A percentile compares a stretch with the other conserved stretches of the same genome.
Conservation (phyloP, 257 asterid species). For the Capsicum rhomboideum region DNA sequence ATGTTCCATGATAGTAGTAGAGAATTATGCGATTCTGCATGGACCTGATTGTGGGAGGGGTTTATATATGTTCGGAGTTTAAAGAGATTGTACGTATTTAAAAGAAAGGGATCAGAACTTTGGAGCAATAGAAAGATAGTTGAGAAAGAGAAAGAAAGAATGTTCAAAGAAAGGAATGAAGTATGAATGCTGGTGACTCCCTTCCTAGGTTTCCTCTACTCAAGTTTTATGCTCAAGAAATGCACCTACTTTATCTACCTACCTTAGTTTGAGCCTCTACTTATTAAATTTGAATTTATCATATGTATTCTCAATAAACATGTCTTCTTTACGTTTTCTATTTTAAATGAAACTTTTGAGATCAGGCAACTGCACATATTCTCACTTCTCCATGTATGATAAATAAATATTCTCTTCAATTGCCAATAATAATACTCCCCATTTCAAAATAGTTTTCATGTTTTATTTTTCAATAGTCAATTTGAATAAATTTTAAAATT, state of each 20-base stretch:
- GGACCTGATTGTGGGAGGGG: background rate
- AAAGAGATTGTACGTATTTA: background rate
- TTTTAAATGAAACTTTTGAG: no score
- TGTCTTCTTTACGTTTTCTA: no score
- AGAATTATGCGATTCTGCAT: no score
- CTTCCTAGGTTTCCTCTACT: slow-evolving; percentile 16
- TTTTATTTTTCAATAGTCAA: no score
- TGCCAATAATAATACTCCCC: no score
- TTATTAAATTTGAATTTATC: no score
- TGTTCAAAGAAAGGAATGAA: slow-evolving; percentile 49
- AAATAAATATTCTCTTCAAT: no score
- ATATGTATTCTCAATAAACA: background rate
- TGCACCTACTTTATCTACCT: slow-evolving; percentile 10
- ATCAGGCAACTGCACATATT: background rate
- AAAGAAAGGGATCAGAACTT: background rate
- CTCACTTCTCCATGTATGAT: background rate
- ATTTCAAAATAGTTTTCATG: no score
- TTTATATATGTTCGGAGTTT: background rate
- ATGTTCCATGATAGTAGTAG: slow-evolving; percentile 21
- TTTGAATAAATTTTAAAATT: no score
- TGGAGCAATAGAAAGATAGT: background rate
- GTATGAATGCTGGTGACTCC: slow-evolving; percentile 20
- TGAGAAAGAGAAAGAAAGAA: background rate
- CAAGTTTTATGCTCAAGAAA: slow-evolving; percentile 25
- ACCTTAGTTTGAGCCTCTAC: background rate